Evolutionary conservation across 2,329 filamentous ascomycete species (phyloP).

Genomic region (Cytospora leucostoma): DNA sequence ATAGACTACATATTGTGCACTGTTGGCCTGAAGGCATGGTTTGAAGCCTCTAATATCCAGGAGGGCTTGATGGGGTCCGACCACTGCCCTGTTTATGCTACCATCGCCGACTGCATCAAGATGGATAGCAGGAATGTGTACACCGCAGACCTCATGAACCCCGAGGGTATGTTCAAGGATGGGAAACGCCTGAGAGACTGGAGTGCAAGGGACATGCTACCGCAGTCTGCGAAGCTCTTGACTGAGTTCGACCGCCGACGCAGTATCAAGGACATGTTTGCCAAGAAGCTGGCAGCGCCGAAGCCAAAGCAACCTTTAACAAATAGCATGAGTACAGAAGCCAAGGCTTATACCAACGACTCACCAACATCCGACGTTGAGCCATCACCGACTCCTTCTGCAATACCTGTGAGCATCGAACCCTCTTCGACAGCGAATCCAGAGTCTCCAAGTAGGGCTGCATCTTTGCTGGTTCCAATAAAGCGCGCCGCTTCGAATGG

Average conservation of each 20-base stretch:
- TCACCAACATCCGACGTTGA: neutral
- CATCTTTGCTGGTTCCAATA: neutral
- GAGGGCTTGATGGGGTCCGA: slow-evolving; percentile 93
- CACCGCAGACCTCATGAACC: slow-evolving; percentile 77
- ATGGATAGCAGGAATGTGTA: slow-evolving; percentile 51
- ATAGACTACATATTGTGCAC: slow-evolving; percentile 94
- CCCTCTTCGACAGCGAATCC: slow-evolving; percentile 1
- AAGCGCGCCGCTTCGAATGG: slow-evolving; percentile 15
- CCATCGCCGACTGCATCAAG: slow-evolving; percentile 64
- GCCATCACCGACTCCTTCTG: slow-evolving; percentile 5
- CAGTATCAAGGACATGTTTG: slow-evolving; percentile 94
- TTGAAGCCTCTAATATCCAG: slow-evolving; percentile 81
- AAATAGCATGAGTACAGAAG: neutral
- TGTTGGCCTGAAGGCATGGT: slow-evolving; percentile 76
- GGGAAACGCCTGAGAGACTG: slow-evolving; percentile 69
- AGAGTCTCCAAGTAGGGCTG: neutral
- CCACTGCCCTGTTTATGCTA: slow-evolving; percentile 89
- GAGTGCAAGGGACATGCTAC: slow-evolving; percentile 65
- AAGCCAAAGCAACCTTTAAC: slow-evolving; percentile 14
- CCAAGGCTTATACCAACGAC: neutral
- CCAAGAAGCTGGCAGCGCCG: slow-evolving; percentile 47
- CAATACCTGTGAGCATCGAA: slow-evolving; percentile 1
- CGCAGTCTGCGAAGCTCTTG: slow-evolving; percentile 78
- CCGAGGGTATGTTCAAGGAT: slow-evolving; percentile 66
- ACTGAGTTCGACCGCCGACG: slow-evolving; percentile 83